Conservation (phyloP, 148 eudicot species). For the Amaranthus palmeri region DNA sequence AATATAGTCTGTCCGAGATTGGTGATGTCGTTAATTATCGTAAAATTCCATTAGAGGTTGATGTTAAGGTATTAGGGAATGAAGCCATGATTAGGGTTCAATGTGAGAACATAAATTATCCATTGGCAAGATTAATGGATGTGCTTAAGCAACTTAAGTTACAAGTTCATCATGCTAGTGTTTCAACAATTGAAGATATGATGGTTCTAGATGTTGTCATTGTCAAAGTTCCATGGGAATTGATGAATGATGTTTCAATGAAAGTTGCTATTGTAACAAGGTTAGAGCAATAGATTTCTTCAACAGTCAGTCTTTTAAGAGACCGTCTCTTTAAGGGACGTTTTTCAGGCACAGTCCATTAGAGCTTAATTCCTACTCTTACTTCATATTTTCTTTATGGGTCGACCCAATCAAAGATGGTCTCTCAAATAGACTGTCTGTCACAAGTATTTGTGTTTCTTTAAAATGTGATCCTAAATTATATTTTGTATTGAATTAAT, state of each 20-base stretch:
- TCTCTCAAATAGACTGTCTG: too few relatives aligned
- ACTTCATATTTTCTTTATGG: too few relatives aligned
- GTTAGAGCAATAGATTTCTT: conserved; percentile 21
- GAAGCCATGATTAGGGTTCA: conserved; percentile 77
- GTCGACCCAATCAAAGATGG: too few relatives aligned
- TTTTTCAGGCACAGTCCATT: too few relatives aligned
- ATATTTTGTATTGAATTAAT: too few relatives aligned
- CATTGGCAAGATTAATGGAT: conserved; percentile 60
- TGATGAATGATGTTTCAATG: conserved; percentile 30
- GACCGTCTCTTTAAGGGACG: too few relatives aligned
- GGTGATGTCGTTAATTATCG: neutral
- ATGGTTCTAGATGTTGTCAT: conserved; percentile 78
- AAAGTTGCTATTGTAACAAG: conserved; percentile 37
- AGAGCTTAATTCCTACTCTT: too few relatives aligned
- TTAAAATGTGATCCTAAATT: too few relatives aligned
- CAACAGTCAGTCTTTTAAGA: too few relatives aligned
- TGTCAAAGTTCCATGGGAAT: conserved; percentile 32
- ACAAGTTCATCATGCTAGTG: conserved; percentile 65
- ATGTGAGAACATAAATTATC: conserved; percentile 45
- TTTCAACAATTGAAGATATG: conserved; percentile 50
- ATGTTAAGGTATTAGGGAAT: conserved; percentile 49
- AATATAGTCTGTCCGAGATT: too few relatives aligned
- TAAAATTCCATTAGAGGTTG: conserved; percentile 28
- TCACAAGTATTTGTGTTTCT: too few relatives aligned
- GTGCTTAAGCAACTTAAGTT: conserved; percentile 54